A percentile compares a stretch with the other conserved stretches of the same genome.
phyloP scores from a whole-genome alignment of 2,329 filamentous ascomycete species.

The Elsinoe arachidis region DNA sequence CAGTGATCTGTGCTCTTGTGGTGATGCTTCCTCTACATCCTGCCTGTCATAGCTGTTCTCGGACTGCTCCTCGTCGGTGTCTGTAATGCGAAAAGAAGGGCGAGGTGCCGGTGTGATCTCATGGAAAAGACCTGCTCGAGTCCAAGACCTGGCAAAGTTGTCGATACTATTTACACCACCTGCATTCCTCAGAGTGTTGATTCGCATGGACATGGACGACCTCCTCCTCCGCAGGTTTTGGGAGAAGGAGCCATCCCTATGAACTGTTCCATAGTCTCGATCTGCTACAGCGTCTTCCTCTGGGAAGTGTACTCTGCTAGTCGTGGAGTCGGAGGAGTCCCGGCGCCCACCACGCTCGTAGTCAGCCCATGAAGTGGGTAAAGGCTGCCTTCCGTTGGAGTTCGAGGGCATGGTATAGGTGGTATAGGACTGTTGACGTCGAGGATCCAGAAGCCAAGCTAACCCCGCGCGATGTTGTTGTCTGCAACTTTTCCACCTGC shows the following conservation, averaged over 20 bases:
- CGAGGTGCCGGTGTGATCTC: constrained; percentile 71
- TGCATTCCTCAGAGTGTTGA: constrained; percentile 53
- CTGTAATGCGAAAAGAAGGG: constrained; percentile 56
- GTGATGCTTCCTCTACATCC: constrained; percentile 24
- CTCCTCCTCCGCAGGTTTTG: constrained; percentile 27
- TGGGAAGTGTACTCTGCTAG: constrained; percentile 24
- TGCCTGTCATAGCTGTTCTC: constrained; percentile 20
- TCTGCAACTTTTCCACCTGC: background rate
- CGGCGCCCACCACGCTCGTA: constrained; percentile 35
- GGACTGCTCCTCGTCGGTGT: constrained; percentile 39
- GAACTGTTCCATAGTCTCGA: constrained; percentile 11
- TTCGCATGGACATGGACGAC: constrained; percentile 43
- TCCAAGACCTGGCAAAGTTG: constrained; percentile 88
- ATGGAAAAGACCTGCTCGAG: constrained; percentile 77
- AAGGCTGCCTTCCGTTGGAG: constrained; percentile 18
- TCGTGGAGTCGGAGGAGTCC: constrained; percentile 33
- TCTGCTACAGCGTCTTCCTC: constrained; percentile 21
- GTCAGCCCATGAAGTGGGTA: constrained; percentile 38
- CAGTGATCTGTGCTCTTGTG: constrained; percentile 34
- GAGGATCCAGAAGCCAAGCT: background rate
- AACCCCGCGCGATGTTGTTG: background rate
- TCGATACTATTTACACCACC: constrained; percentile 91
- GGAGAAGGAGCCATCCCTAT: constrained; percentile 13
- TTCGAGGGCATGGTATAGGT: constrained; percentile 21
- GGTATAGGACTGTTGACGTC: constrained; percentile 17